Percentiles rank a stretch among this genome's conserved stretches.
Conservation (phyloP, 371 early-diverging fungal species). For the Blakeslea trispora region DNA sequence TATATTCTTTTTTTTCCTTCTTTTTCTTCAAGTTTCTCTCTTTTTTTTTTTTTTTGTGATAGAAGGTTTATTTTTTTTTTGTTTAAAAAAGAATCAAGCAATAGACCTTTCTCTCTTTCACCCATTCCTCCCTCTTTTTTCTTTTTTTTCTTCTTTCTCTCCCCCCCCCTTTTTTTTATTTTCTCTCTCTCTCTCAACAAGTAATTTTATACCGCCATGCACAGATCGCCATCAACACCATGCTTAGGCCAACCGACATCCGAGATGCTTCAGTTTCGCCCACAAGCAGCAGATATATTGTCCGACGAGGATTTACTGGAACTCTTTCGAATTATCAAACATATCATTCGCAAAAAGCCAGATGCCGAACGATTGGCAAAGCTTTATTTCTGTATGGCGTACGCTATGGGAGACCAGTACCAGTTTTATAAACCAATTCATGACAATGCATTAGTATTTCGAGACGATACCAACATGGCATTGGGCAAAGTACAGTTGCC, state of each 20-base stretch:
- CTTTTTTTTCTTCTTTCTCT: no score
- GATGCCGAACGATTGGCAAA: constrained; percentile 44
- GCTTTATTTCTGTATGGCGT: constrained; percentile 46
- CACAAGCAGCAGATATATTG: constrained; percentile 53
- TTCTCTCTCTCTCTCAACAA: no score
- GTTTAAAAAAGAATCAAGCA: no score
- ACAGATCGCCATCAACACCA: constrained; percentile 2
- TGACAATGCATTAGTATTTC: constrained; percentile 35
- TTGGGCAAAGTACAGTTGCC: constrained; percentile 20
- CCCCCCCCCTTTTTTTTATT: no score
- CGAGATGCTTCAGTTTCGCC: constrained; percentile 20
- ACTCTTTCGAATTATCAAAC: constrained; percentile 47
- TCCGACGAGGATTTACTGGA: constrained; percentile 48
- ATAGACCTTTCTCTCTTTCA: no score
- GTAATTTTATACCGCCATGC: constrained; percentile 3
- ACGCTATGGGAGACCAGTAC: constrained; percentile 46
- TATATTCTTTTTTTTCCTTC: no score
- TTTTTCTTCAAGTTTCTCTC: no score
- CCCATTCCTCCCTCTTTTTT: no score
- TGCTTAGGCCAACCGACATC: constrained; percentile 12
- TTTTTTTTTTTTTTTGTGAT: no score
- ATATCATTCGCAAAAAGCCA: constrained; percentile 39
- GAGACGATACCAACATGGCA: constrained; percentile 20
- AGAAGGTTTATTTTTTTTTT: no score
- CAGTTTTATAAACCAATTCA: constrained; percentile 41